Evolutionary conservation across 169 alveolate genomes (phyloP).

Genomic region (Babesia ovata): DNA sequence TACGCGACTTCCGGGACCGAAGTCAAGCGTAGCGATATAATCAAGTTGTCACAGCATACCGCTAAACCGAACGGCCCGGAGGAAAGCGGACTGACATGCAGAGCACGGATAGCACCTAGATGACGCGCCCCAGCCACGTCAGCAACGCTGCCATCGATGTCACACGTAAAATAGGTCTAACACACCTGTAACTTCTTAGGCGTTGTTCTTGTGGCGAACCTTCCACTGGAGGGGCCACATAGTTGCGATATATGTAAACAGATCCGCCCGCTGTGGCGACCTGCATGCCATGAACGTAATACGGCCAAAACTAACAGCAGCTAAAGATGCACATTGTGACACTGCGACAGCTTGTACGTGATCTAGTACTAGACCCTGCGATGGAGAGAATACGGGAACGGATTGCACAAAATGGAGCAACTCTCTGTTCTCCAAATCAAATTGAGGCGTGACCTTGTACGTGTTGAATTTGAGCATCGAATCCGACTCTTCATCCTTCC

Average conservation of each 20-base stretch:
- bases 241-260: constrained; percentile 33
- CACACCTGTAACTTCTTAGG: constrained; percentile 1
- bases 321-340: constrained; percentile 45
- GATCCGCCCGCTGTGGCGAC: constrained; percentile 12
- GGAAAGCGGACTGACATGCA: constrained; percentile 1
- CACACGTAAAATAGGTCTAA: neutral
- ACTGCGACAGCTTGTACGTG: constrained; percentile 20
- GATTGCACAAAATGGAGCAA: constrained; percentile 55
- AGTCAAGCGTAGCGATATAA: constrained; percentile 2
- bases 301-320: constrained; percentile 17
- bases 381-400: constrained; percentile 45
- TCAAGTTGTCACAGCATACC: constrained; percentile 11
- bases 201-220: neutral
- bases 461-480: constrained; percentile 62
- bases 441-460: constrained; percentile 28
- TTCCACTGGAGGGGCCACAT: constrained; percentile 6
- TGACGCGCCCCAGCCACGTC: constrained; percentile 6
- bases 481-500: constrained; percentile 62
- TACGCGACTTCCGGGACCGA: neutral
- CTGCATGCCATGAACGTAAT: neutral
- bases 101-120: constrained; percentile 9
- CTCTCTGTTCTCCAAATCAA: constrained; percentile 2
- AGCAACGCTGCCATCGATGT: neutral
- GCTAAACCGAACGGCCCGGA: constrained; percentile 17
- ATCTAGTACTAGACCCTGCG: constrained; percentile 34